Evolutionary conservation across 2,329 filamentous ascomycete species (phyloP).

Genomic region (Alternaria rosae): DNA sequence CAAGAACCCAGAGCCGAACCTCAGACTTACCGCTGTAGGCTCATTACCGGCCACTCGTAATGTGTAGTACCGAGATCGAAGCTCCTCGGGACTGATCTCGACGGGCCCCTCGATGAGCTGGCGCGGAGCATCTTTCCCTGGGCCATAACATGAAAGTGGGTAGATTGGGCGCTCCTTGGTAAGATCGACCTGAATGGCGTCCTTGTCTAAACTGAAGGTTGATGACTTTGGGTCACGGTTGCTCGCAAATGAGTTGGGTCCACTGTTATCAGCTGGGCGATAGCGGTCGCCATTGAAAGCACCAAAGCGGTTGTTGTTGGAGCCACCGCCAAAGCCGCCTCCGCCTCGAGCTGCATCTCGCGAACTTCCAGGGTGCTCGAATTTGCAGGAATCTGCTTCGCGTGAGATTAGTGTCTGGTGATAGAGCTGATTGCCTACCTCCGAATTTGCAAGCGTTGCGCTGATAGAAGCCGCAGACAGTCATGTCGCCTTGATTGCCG

Average conservation of each 20-base stretch:
- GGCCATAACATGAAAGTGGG: conserved; percentile 87
- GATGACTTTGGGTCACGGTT: conserved; percentile 28
- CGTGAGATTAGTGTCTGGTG: too few relatives aligned
- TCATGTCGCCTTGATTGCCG: conserved; percentile 38
- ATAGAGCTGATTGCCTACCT: too few relatives aligned
- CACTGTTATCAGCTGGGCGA: conserved; percentile 38
- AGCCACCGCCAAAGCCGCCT: conserved; percentile 31
- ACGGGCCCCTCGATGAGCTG: conserved; percentile 85
- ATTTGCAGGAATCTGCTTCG: conserved; percentile 63
- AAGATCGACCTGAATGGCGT: conserved; percentile 63
- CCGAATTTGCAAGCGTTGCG: conserved; percentile 72
- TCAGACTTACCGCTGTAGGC: conserved; percentile 58
- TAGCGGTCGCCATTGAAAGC: conserved; percentile 53
- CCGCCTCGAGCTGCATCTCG: conserved; percentile 36
- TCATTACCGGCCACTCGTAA: conserved; percentile 68
- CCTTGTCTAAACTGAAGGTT: conserved; percentile 37
- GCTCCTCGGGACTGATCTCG: conserved; percentile 89
- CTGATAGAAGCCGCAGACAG: conserved; percentile 69
- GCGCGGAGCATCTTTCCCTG: conserved; percentile 75
- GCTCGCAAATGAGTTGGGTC: conserved; percentile 45
- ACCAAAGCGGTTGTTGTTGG: conserved; percentile 61
- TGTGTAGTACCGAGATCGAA: conserved; percentile 75
- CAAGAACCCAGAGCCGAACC: background rate
- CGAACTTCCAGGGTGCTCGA: conserved; percentile 63
- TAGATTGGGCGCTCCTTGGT: conserved; percentile 77